A percentile compares a stretch with the other conserved stretches of the same genome.
Conservation (phyloP, 1,284 basidiomycete species). For the Cerrena zonata region DNA sequence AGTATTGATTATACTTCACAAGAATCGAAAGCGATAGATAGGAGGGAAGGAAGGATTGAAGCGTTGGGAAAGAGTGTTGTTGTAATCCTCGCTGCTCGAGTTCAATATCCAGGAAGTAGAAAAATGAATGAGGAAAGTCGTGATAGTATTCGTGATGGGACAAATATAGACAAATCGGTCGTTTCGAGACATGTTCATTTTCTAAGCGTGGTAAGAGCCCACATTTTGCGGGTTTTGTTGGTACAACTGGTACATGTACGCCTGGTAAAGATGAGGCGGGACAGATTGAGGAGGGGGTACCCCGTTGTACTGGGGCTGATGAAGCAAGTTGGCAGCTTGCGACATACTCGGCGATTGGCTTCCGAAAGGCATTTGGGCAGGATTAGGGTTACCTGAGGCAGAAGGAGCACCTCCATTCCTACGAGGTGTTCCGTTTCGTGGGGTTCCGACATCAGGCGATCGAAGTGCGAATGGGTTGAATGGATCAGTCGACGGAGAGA, state of each 20-base stretch:
- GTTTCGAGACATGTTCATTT: constrained; percentile 3
- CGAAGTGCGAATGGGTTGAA: constrained; percentile 72
- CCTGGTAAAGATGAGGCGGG: constrained; percentile 69
- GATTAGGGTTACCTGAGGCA: constrained; percentile 31
- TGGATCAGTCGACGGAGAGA: constrained; percentile 62
- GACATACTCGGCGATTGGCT: constrained; percentile 54
- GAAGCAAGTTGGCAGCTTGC: constrained; percentile 50
- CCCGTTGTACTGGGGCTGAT: constrained; percentile 56
- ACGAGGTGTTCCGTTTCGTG: constrained; percentile 43
- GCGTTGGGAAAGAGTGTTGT: constrained; percentile 5
- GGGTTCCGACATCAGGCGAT: constrained; percentile 52
- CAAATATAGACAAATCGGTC: constrained; percentile 5
- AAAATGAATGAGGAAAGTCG: neutral
- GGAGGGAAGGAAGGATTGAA: constrained; percentile 15
- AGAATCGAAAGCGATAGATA: neutral
- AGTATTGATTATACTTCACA: neutral
- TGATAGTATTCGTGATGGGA: constrained; percentile 10
- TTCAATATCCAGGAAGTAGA: constrained; percentile 14
- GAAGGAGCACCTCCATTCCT: constrained; percentile 40
- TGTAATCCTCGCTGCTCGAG: constrained; percentile 4
- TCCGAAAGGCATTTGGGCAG: constrained; percentile 48
- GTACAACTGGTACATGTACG: constrained; percentile 78
- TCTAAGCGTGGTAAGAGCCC: constrained; percentile 70
- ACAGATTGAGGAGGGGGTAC: constrained; percentile 52
- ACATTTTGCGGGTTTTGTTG: constrained; percentile 67